Percentiles rank a stretch among this genome's conserved stretches.
These are phyloP conservation scores for Taphrina betulina DNA, from an alignment of 1,139 yeast species.

Conservation along the genomic window DNA sequence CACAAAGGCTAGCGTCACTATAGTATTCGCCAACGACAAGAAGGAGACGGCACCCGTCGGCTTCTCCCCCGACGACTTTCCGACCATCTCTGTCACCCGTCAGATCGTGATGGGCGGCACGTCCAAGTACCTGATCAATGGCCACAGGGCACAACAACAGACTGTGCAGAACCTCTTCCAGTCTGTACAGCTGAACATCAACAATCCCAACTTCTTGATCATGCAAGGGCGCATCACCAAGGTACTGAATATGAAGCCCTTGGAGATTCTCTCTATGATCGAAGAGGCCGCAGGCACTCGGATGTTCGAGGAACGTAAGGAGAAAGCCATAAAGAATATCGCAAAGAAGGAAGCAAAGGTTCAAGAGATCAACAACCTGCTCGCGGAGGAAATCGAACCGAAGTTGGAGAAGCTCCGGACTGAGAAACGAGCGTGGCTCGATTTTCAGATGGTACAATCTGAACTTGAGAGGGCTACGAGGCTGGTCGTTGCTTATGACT, in stretches of 20 bases:
- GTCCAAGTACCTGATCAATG: slow-evolving; percentile 88
- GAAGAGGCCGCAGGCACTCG: slow-evolving; percentile 99
- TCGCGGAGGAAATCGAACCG: slow-evolving; percentile 89
- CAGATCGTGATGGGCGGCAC: slow-evolving; percentile 80
- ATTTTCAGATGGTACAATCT: slow-evolving; percentile 78
- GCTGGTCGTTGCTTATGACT: slow-evolving; percentile 78
- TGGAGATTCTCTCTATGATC: slow-evolving; percentile 81
- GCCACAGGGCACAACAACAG: slow-evolving; percentile 94
- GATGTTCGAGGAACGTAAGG: slow-evolving; percentile 90
- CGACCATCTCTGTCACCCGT: slow-evolving; percentile 85
- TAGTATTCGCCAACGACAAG: slow-evolving; percentile 86
- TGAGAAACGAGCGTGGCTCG: slow-evolving; percentile 79
- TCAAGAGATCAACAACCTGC: slow-evolving; percentile 67
- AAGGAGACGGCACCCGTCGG: slow-evolving; percentile 79
- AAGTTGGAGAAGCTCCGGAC: slow-evolving; percentile 75
- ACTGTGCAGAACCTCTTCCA: slow-evolving; percentile 88
- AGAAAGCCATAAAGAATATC: slow-evolving; percentile 88
- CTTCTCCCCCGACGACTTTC: slow-evolving; percentile 61
- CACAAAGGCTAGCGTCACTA: slow-evolving; percentile 93
- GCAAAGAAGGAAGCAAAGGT: slow-evolving; percentile 83
- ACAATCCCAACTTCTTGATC: slow-evolving; percentile 92
- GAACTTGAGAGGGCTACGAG: slow-evolving; percentile 74
- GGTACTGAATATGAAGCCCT: slow-evolving; percentile 92
- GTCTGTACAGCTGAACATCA: slow-evolving; percentile 90
- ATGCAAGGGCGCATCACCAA: slow-evolving; percentile 99